These are phyloP conservation scores for Coemansia sp. DNA, from an alignment of 192 early-diverging fungal genomes.

Conservation along the genomic window DNA sequence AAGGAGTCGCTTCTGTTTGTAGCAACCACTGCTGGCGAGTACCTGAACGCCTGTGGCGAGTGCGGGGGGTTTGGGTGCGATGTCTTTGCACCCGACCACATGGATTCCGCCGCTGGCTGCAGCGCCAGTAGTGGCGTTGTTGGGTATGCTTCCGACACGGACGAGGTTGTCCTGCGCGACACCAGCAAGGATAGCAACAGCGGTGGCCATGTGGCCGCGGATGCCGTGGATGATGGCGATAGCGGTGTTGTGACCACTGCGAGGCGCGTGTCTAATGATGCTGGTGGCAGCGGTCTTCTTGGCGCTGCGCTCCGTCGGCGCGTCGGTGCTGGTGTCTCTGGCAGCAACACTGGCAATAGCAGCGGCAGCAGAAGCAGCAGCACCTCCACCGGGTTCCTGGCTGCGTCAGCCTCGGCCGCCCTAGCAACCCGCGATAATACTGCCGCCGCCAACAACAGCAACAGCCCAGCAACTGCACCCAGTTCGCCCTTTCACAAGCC, in stretches of 20 bases:
- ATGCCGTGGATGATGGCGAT: conserved; percentile 3
- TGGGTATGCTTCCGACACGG: conserved; percentile 20
- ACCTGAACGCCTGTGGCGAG: conserved; percentile 15
- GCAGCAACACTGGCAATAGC: background rate
- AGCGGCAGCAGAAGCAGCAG: background rate
- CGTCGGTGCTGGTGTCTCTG: background rate
- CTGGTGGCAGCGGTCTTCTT: conserved; percentile 4
- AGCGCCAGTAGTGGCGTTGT: background rate
- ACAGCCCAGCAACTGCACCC: no score
- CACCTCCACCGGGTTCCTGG: background rate
- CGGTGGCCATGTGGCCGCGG: background rate
- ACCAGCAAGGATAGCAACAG: background rate
- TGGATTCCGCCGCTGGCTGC: background rate
- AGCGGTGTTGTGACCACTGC: background rate
- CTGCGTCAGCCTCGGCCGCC: no score
- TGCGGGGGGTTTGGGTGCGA: conserved; percentile 25
- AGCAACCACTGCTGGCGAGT: conserved; percentile 12
- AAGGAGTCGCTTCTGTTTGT: conserved; percentile 33
- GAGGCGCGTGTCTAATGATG: background rate
- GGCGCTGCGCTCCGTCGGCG: conserved; percentile 1
- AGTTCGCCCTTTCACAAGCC: no score
- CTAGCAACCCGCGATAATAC: no score
- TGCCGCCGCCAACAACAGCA: no score
- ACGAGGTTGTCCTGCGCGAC: background rate
- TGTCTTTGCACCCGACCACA: background rate